Conservation (phyloP, 768 basidiomycete species). For the Boletus patriciae region DNA sequence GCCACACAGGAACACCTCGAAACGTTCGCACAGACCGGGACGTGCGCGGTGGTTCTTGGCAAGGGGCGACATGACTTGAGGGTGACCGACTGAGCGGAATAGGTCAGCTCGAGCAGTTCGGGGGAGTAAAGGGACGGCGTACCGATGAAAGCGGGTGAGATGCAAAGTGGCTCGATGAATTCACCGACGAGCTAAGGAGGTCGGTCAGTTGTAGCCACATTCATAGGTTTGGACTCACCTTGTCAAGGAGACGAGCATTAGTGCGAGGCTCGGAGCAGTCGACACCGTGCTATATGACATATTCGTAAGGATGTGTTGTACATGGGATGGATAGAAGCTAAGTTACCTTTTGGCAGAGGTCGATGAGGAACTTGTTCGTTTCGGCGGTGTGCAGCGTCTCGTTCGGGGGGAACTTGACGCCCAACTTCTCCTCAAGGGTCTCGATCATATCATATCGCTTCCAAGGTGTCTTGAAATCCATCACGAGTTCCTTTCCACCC, state of each 20-base stretch:
- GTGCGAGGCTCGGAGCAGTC: constrained; percentile 96
- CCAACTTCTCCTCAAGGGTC: constrained; percentile 92
- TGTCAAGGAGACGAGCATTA: constrained; percentile 92
- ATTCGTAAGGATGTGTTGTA: not conserved
- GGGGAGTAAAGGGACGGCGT: constrained; percentile 11
- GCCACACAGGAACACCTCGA: constrained; percentile 97
- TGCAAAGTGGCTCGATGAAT: constrained; percentile 95
- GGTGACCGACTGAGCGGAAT: constrained; percentile 75
- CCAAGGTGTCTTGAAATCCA: constrained; percentile 95
- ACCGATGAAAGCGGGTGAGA: constrained; percentile 96
- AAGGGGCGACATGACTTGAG: constrained; percentile 99
- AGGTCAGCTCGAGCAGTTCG: not conserved
- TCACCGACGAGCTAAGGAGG: constrained; percentile 84
- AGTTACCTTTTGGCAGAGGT: constrained; percentile 77
- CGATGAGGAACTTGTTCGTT: constrained; percentile 85
- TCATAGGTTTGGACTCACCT: constrained; percentile 45
- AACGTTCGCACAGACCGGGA: constrained; percentile 96
- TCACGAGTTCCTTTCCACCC: constrained; percentile 68
- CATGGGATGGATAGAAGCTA: not conserved
- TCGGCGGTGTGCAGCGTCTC: constrained; percentile 85
- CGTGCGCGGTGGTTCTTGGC: constrained; percentile 99
- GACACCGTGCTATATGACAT: constrained; percentile 72
- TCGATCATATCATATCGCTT: constrained; percentile 98
- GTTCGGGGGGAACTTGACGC: constrained; percentile 89
- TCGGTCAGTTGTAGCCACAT: not conserved